Conservation (phyloP, 1,139 yeast species). For the Hansenula sp. region DNA sequence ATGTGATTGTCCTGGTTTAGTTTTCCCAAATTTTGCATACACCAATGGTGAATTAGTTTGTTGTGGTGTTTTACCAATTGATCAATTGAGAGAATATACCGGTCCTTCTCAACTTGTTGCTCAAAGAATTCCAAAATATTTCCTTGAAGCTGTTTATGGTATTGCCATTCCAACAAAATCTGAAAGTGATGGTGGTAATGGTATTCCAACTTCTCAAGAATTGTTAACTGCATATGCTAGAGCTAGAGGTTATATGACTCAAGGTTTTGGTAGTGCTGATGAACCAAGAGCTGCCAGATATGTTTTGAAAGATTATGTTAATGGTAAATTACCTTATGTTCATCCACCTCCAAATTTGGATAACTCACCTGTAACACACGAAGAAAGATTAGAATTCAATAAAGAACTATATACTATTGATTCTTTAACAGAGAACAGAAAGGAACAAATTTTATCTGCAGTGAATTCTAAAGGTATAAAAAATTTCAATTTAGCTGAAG, state of each 20-base stretch:
- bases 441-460: constrained; percentile 64
- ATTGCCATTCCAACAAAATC: constrained; percentile 77
- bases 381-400: constrained; percentile 67
- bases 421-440: constrained; percentile 67
- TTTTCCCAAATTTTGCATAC: constrained; percentile 95
- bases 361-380: constrained; percentile 38
- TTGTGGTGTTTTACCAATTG: constrained; percentile 96
- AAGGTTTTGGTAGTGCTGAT: constrained; percentile 96
- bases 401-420: constrained; percentile 63
- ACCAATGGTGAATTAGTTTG: constrained; percentile 96
- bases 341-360: constrained; percentile 78
- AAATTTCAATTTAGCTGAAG: constrained; percentile 62
- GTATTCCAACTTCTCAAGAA: constrained; percentile 86
- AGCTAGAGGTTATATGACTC: constrained; percentile 97
- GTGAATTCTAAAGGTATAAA: constrained; percentile 51
- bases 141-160: constrained; percentile 90
- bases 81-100: constrained; percentile 91
- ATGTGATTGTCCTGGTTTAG: constrained; percentile 99
- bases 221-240: constrained; percentile 89
- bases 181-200: constrained; percentile 84
- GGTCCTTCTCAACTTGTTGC: constrained; percentile 87
- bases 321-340: constrained; percentile 80
- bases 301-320: constrained; percentile 90
- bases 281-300: constrained; percentile 94
- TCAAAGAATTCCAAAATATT: constrained; percentile 84